Percentiles rank a stretch among this genome's conserved stretches.
Evolutionary conservation across 2,329 filamentous ascomycete genomes (phyloP).

Genomic region (Trichoderma atroviride): DNA sequence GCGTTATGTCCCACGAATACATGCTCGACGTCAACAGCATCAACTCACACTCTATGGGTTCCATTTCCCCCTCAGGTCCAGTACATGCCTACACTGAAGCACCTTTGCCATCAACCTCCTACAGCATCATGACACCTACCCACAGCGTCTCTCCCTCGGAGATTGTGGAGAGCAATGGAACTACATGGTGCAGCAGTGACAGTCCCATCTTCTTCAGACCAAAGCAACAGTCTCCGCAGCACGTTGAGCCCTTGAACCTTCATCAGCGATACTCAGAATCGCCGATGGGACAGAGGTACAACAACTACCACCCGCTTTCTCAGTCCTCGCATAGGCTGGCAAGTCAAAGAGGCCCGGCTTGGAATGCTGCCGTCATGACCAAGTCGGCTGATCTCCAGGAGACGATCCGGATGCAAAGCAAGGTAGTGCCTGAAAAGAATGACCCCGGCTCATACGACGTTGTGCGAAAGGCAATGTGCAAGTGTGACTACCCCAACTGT

Average conservation of each 20-base stretch:
- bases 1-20: slow-evolving; percentile 43
- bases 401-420: slow-evolving; percentile 42
- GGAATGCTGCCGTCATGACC: slow-evolving; percentile 47
- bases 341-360: slow-evolving; percentile 45
- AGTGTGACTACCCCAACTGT: slow-evolving; percentile 52
- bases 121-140: slow-evolving; percentile 45
- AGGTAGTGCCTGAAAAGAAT: slow-evolving; percentile 34
- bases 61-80: slow-evolving; percentile 43
- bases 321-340: slow-evolving; percentile 40
- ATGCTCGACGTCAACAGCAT: slow-evolving; percentile 43
- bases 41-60: slow-evolving; percentile 41
- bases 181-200: slow-evolving; percentile 46
- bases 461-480: slow-evolving; percentile 46
- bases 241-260: slow-evolving; percentile 41
- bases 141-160: slow-evolving; percentile 46
- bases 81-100: slow-evolving; percentile 42
- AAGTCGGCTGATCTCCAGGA: slow-evolving; percentile 50
- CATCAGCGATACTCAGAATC: slow-evolving; percentile 43
- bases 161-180: slow-evolving; percentile 39
- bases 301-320: slow-evolving; percentile 37
- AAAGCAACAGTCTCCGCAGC: slow-evolving; percentile 37
- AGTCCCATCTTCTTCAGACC: slow-evolving; percentile 48
- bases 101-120: slow-evolving; percentile 39
- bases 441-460: slow-evolving; percentile 41
- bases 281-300: slow-evolving; percentile 36